Conservation (phyloP, 2,329 filamentous ascomycete genomes). For the Fusarium sublunatum region DNA sequence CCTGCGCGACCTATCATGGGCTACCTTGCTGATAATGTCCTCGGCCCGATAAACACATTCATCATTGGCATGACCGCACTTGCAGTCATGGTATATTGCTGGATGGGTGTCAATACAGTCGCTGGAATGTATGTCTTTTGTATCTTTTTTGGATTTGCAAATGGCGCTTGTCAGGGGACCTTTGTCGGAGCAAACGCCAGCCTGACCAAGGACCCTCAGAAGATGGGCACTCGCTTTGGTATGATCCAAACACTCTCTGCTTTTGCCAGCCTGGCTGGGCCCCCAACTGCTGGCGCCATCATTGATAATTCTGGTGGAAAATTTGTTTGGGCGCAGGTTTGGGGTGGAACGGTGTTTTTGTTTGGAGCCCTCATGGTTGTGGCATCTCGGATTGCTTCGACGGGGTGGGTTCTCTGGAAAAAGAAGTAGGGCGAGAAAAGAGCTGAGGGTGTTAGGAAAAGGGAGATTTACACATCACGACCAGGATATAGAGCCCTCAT, state of each 20-base stretch:
- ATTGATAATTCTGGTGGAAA: conserved; percentile 42
- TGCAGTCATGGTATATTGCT: conserved; percentile 46
- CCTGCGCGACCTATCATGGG: conserved; percentile 69
- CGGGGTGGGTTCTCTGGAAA: conserved; percentile 54
- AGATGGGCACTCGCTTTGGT: conserved; percentile 57
- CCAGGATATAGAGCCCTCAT: neutral
- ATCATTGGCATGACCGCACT: conserved; percentile 47
- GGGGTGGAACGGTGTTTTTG: conserved; percentile 57
- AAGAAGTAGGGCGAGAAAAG: conserved; percentile 31
- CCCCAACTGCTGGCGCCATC: conserved; percentile 51
- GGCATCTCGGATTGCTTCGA: conserved; percentile 51
- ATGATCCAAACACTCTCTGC: conserved; percentile 57
- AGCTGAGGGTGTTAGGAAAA: neutral
- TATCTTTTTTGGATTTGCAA: conserved; percentile 47
- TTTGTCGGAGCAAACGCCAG: conserved; percentile 55
- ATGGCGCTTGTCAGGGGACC: conserved; percentile 46
- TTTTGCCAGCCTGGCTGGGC: conserved; percentile 57
- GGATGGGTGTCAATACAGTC: conserved; percentile 45
- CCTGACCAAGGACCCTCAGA: conserved; percentile 54
- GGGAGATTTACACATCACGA: neutral
- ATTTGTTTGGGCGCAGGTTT: conserved; percentile 60
- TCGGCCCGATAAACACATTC: conserved; percentile 61
- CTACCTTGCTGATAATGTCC: conserved; percentile 65
- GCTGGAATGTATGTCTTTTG: conserved; percentile 48
- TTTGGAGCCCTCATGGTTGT: conserved; percentile 48